Evolutionary conservation across 1,284 basidiomycete species (phyloP), one percentile per base, ranked within the genome.

Genomic region (Phylloporus sp.): DNA sequence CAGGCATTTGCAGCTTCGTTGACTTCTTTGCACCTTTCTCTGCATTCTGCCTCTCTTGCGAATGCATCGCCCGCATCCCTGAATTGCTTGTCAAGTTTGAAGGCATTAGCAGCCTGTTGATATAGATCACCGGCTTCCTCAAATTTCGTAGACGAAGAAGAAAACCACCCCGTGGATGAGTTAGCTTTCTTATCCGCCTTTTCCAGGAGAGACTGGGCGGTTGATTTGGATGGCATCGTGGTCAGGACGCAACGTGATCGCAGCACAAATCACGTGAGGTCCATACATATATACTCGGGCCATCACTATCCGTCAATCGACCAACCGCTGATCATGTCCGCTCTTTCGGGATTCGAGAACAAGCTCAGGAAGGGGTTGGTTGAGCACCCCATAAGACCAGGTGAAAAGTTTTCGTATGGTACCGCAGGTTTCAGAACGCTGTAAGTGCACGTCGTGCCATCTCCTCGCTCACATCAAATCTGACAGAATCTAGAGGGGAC

Each of bases 1-100:
- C 92, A 98, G 22, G 95, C 95, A 75, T 96, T 96, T 40, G 95
- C 92, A n/a, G 96, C 95, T 69, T 98, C 96, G 68, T 94, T 95
- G 53, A 78, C 80, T 79, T 98, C 96, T 62, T 92, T 89, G 71
- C 88, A 90, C 70, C 91, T 90, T 79, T 95, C 89, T 67, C 95
- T 87, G 76, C 95, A 97, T 70, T 96, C 94, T 1, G 95, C 96
- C 74, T 98, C 96, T 73, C 91, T 84, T 56, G 93, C 86, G 72
- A 94, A 95, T 17, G 92, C 87, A 78, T 95, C 91, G 6, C 96
- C 96, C 2, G 93, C 93, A 69, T 95, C 92, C 74, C 90, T 93
- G 83, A 96, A 98, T 61, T 88, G 83, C 76, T 95, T 95, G 75
- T 98, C 95, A 66, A 98, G 84, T 82, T 98, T 98, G 87, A 95